Percentiles rank a stretch among this genome's conserved stretches.
These are phyloP conservation scores for Candida glaebosa DNA, from an alignment of 805 yeast genomes.

Conservation along the genomic window DNA sequence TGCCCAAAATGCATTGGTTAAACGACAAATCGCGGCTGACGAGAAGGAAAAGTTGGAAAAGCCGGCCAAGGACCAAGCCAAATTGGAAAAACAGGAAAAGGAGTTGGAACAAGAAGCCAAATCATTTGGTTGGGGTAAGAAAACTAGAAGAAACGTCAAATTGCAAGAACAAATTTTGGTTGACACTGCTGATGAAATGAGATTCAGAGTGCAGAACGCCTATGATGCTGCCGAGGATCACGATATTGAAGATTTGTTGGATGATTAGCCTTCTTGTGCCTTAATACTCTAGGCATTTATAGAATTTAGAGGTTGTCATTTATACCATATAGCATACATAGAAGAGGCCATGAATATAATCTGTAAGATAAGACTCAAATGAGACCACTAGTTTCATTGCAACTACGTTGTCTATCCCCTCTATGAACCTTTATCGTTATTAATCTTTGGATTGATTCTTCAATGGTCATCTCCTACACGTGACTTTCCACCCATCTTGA, in stretches of 20 bases:
- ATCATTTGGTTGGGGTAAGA: slow-evolving; percentile 78
- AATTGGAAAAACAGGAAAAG: slow-evolving; percentile 28
- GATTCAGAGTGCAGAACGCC: slow-evolving; percentile 42
- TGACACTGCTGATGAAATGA: slow-evolving; percentile 36
- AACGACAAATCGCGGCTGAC: slow-evolving; percentile 46
- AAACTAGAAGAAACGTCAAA: slow-evolving; percentile 59
- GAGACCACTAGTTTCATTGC: too few species aligned
- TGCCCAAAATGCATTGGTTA: slow-evolving; percentile 53
- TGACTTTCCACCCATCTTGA: not conserved
- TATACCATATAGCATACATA: too few species aligned
- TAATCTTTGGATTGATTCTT: too few species aligned
- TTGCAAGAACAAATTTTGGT: slow-evolving; percentile 53
- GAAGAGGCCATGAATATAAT: too few species aligned
- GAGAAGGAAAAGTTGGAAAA: slow-evolving; percentile 37
- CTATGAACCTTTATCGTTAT: too few species aligned
- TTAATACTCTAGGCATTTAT: too few species aligned
- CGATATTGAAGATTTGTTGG: slow-evolving; percentile 63
- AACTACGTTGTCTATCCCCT: too few species aligned
- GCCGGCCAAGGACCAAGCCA: slow-evolving; percentile 32
- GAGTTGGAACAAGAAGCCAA: slow-evolving; percentile 37
- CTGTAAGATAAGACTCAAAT: too few species aligned
- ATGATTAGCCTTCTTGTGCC: too few species aligned
- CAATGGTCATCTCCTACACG: too few species aligned
- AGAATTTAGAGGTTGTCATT: too few species aligned
- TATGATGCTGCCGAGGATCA: slow-evolving; percentile 53